phyloP scores from a whole-genome alignment of 441 rosid genomes.

The Gossypium gossypioides region DNA sequence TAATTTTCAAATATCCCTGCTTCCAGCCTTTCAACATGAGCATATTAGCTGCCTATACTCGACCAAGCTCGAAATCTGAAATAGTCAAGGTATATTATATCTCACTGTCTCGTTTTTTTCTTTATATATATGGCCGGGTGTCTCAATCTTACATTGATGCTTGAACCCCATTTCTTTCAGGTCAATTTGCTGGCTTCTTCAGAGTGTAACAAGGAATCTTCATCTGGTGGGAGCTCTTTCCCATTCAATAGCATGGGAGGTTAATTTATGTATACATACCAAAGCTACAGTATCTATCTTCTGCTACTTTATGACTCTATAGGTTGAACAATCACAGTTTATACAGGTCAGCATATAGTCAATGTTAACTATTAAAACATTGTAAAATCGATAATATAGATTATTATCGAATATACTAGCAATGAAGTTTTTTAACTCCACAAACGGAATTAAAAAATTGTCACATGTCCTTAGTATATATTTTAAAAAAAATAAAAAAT shows the following conservation, averaged over 20 bases:
- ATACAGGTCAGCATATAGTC: background rate
- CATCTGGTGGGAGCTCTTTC: constrained; percentile 22
- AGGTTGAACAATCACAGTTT: background rate
- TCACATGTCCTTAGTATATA: background rate
- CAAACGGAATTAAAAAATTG: background rate
- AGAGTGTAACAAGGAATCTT: constrained; percentile 33
- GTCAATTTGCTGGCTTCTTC: constrained; percentile 72
- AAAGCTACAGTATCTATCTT: background rate
- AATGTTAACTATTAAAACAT: background rate
- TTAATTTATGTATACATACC: constrained; percentile 21
- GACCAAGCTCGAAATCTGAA: constrained; percentile 76
- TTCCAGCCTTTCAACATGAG: constrained; percentile 84
- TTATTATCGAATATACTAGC: background rate
- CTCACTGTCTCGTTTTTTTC: background rate
- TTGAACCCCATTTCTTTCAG: constrained; percentile 24
- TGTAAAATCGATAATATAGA: background rate
- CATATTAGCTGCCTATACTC: constrained; percentile 72
- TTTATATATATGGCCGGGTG: background rate
- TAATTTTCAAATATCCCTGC: background rate
- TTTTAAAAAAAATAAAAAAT: no score
- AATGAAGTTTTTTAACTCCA: background rate
- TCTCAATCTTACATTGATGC: background rate
- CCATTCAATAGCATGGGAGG: constrained; percentile 68
- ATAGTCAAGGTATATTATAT: constrained; percentile 64
- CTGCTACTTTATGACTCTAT: background rate